Evolutionary conservation across 2,329 filamentous ascomycete genomes (phyloP), one percentile per base, ranked within the genome.

Genomic region (Sarocladiaceae sp.): DNA sequence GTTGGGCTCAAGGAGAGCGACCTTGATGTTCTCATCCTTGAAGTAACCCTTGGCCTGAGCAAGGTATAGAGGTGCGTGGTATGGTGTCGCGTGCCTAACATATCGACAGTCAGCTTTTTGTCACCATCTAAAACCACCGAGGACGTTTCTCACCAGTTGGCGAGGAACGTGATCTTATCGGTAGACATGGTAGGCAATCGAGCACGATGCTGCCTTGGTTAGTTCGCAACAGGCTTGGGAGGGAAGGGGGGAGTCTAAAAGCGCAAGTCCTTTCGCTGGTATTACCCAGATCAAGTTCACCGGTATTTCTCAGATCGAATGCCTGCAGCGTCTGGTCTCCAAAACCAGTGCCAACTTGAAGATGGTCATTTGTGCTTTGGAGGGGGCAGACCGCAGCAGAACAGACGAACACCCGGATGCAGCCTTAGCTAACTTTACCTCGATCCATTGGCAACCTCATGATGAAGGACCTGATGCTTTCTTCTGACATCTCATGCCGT

Each of bases 191-290:
- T 76, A 68, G 61, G 57, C 63, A 59, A 62, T 45, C 62, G 67
- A 63, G 58, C 54, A 51, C 41, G 55, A 58, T 58, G 61, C 70
- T 79, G 59, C 56, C 51, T 50, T 53, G 58, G 69, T 79, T 63
- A 79, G 72, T 69, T 60, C 43, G 58, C 60, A 56, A 59, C 54
- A 54, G 47, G 20, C 46, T 48, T 47, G 52, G 50, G 48, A 55
- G 58, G 55, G 43, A 16, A 16, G 5, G 37, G 39, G 18, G 62
- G 61, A 63, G 51, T 57, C 68, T 6, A 73, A 79, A 79, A 78
- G 83, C 83, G 83, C 83, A 87, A 82, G 78, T 87, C 80, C 83
- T 87, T 87, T 82, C 84, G 83, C 83, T 85, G 82, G 82, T 75
- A 85, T 86, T 85, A 83, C 82, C 80, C 81, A 85, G 82, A 85